Conservation (phyloP, 306 rosid genomes). For the Malus sylvestris region DNA sequence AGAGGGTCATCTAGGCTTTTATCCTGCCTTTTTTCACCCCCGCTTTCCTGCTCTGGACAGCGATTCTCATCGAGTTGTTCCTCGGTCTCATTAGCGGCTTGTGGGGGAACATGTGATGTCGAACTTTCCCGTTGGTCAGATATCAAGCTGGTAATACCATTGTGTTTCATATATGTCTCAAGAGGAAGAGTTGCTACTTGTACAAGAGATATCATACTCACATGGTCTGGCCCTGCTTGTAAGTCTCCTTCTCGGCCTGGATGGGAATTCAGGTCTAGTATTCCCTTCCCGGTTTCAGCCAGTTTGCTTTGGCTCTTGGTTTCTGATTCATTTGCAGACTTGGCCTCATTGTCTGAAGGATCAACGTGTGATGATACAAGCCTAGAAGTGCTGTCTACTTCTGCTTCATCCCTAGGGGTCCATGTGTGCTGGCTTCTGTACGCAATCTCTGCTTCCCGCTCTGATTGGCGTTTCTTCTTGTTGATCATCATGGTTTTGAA, state of each 20-base stretch:
- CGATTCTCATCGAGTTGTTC: constrained; percentile 50
- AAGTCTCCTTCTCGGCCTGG: constrained; percentile 61
- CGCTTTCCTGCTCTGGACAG: constrained; percentile 48
- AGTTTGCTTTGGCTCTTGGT: constrained; percentile 49
- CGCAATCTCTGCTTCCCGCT: constrained; percentile 94
- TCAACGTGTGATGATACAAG: constrained; percentile 52
- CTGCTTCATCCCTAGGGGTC: constrained; percentile 64
- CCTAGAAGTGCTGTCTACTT: constrained; percentile 61
- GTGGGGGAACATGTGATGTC: constrained; percentile 44
- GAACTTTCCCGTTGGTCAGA: constrained; percentile 67
- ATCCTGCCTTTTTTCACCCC: constrained; percentile 51
- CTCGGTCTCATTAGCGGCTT: constrained; percentile 55
- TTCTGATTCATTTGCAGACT: constrained; percentile 52
- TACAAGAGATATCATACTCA: constrained; percentile 77
- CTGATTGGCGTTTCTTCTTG: constrained; percentile 94
- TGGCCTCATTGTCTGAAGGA: constrained; percentile 57
- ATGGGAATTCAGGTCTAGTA: constrained; percentile 71
- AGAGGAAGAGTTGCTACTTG: constrained; percentile 82
- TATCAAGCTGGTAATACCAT: constrained; percentile 77
- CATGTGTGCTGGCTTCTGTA: constrained; percentile 62
- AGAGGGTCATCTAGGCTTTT: constrained; percentile 44
- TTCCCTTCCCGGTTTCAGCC: constrained; percentile 61
- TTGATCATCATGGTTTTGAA: constrained; percentile 94
- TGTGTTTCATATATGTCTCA: constrained; percentile 73
- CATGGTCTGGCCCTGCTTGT: constrained; percentile 37